Percentiles rank a stretch among this genome's conserved stretches.
Evolutionary conservation across 768 basidiomycete genomes (phyloP).

Genomic region (Kwoniella sp.): DNA sequence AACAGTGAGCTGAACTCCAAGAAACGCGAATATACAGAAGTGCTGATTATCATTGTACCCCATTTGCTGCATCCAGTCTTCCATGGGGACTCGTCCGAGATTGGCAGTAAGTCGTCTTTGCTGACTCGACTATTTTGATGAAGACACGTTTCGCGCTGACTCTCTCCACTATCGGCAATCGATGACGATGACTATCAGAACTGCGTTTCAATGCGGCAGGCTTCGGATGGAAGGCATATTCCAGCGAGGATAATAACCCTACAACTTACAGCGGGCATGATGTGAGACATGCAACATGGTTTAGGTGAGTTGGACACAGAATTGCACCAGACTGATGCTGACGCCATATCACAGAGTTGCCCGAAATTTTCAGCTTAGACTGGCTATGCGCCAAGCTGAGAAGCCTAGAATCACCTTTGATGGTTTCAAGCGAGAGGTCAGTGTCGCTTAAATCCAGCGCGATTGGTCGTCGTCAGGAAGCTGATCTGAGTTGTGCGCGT

Average conservation of each 20-base stretch:
- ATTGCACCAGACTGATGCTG: not conserved
- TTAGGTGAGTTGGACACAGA: slow-evolving; percentile 32
- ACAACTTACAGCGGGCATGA: slow-evolving; percentile 40
- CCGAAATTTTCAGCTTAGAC: slow-evolving; percentile 82
- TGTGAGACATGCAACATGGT: slow-evolving; percentile 42
- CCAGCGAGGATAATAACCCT: slow-evolving; percentile 67
- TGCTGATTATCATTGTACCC: no score
- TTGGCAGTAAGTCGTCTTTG: slow-evolving; percentile 67
- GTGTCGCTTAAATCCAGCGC: slow-evolving; percentile 35
- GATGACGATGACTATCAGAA: slow-evolving; percentile 40
- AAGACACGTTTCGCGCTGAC: not conserved
- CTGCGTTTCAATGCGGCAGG: slow-evolving; percentile 85
- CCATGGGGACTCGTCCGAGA: slow-evolving; percentile 69
- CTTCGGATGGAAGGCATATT: slow-evolving; percentile 78
- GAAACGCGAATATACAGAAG: not conserved
- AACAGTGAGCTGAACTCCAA: slow-evolving; percentile 17
- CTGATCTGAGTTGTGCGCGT: not conserved
- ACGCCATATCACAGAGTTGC: slow-evolving; percentile 63
- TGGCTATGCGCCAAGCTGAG: slow-evolving; percentile 67
- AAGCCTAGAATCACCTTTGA: slow-evolving; percentile 84
- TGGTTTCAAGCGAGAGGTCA: slow-evolving; percentile 85
- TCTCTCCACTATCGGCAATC: not conserved
- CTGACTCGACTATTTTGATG: not conserved
- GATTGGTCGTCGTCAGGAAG: not conserved
- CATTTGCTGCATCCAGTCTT: slow-evolving; percentile 59